Evolutionary conservation across 805 yeast species (phyloP), one percentile per base, ranked within the genome.

Genomic region (Citeromyces nyonsensis): DNA sequence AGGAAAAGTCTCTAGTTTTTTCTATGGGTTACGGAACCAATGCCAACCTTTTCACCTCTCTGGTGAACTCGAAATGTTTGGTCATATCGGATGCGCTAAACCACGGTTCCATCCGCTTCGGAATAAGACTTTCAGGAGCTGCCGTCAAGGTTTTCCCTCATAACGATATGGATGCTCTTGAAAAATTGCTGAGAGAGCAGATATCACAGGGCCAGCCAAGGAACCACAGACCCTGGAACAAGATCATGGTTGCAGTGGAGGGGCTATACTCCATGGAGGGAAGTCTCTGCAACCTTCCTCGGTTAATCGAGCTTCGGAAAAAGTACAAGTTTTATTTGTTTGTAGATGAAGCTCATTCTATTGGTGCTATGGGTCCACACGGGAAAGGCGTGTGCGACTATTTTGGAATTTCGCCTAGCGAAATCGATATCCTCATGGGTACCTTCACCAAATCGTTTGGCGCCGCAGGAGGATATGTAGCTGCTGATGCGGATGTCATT

Each of bases 21-120:
- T 78, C 93, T 28, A 91, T 84, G 81, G 99, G 99, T 36, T 91
- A 84, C 51, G 91, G 94, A 44, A 91, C 98, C 4, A 91, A 91
- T 51, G 94, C 95, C 12, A 74, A 78, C 44, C 61, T 91, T 34
- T 88, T 91, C 50, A 63, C 84, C 20, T 70, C 94, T 2, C 57
- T 91, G 33, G 80, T 83, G 28, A 94, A 86, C 55, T 69, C 82
- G 39, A 79, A 83, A 49, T 85, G 95, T 48, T 66, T 93, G 35
- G 88, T 93, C 32, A 80, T 91, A 32, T 80, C 94, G 10, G 99
- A 91, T 59, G 88, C 86, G 47, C 66, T 91, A 45, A 91, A 91
- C 53, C 99, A 91, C 54, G 85, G 95, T 4, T 85, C 96, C 2
- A 84, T 88, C 43, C 73, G 99, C 52, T 83, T 88, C 37, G 99